phyloP scores from a whole-genome alignment of 1,284 basidiomycete species.

The Polyporus tsugae region DNA sequence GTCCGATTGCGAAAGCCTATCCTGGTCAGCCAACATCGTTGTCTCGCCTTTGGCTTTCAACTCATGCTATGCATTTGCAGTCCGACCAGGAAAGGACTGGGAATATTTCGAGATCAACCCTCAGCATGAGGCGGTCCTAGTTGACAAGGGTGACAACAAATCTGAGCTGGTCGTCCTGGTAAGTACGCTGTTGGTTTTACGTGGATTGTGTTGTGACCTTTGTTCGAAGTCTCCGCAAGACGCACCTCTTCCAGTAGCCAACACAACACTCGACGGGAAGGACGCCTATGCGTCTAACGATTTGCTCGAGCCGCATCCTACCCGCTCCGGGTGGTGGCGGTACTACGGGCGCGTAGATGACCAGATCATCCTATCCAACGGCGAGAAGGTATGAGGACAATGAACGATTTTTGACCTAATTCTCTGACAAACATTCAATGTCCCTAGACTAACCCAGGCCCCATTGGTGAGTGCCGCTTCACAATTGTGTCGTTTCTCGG shows the following conservation, averaged over 20 bases:
- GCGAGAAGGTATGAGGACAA: slow-evolving; percentile 36
- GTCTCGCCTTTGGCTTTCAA: too few species aligned
- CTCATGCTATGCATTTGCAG: slow-evolving; percentile 3
- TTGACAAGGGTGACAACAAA: slow-evolving; percentile 29
- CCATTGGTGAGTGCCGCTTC: slow-evolving; percentile 44
- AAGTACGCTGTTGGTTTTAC: neutral
- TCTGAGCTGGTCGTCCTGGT: slow-evolving; percentile 35
- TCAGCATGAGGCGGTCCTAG: slow-evolving; percentile 11
- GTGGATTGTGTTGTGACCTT: neutral
- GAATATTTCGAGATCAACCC: slow-evolving; percentile 29
- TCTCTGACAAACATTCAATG: neutral
- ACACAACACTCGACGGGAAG: slow-evolving; percentile 38
- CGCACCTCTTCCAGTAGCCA: slow-evolving; percentile 36
- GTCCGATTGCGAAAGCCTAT: slow-evolving; percentile 27
- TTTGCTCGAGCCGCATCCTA: slow-evolving; percentile 53
- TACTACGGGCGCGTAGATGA: slow-evolving; percentile 56
- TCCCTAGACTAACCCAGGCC: slow-evolving; percentile 50
- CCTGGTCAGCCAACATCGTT: slow-evolving; percentile 15
- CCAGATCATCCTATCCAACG: slow-evolving; percentile 44
- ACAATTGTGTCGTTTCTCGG: neutral
- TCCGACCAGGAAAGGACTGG: slow-evolving; percentile 33
- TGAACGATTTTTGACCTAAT: slow-evolving; percentile 12
- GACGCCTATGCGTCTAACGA: slow-evolving; percentile 48
- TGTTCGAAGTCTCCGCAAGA: slow-evolving; percentile 15
- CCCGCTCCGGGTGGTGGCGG: slow-evolving; percentile 48